These are phyloP conservation scores for Lactarius indigo DNA, from an alignment of 768 basidiomycete species.

Conservation along the genomic window DNA sequence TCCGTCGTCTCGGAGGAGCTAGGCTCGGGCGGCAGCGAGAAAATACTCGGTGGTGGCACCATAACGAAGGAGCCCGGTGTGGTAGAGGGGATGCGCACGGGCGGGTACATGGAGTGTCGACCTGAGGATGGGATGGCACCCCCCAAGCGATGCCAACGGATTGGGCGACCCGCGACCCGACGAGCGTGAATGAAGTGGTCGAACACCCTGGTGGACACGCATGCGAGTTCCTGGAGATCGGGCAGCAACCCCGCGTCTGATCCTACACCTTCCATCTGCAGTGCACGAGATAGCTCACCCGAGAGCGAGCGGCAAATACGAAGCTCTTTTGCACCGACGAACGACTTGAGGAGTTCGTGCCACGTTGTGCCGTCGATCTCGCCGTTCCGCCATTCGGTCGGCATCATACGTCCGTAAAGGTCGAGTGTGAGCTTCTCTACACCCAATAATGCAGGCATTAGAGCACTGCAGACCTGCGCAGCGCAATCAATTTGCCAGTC, in stretches of 20 bases:
- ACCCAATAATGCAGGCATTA: neutral
- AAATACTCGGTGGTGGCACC: slow-evolving; percentile 21
- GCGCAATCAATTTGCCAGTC: slow-evolving; percentile 11
- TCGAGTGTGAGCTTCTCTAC: neutral
- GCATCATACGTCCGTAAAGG: neutral
- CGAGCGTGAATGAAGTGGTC: neutral
- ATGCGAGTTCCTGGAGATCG: neutral
- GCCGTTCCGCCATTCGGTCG: neutral
- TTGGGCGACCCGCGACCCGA: neutral
- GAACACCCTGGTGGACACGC: neutral
- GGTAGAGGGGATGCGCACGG: slow-evolving; percentile 15
- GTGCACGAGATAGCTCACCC: neutral
- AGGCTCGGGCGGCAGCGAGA: slow-evolving; percentile 18
- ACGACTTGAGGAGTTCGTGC: neutral
- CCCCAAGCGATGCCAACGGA: too few species aligned
- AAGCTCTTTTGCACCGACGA: neutral
- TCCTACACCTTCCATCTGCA: neutral
- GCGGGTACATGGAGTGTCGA: slow-evolving; percentile 5
- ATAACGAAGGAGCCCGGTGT: slow-evolving; percentile 16
- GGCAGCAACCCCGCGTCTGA: neutral
- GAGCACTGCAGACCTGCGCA: slow-evolving; percentile 3
- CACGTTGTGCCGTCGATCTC: neutral
- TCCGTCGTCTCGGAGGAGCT: too few species aligned
- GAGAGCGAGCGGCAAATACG: neutral
- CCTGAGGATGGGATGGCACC: slow-evolving; percentile 16